Evolutionary conservation across 2,329 filamentous ascomycete species (phyloP).

Genomic region (Pseudogymnoascus sp.): DNA sequence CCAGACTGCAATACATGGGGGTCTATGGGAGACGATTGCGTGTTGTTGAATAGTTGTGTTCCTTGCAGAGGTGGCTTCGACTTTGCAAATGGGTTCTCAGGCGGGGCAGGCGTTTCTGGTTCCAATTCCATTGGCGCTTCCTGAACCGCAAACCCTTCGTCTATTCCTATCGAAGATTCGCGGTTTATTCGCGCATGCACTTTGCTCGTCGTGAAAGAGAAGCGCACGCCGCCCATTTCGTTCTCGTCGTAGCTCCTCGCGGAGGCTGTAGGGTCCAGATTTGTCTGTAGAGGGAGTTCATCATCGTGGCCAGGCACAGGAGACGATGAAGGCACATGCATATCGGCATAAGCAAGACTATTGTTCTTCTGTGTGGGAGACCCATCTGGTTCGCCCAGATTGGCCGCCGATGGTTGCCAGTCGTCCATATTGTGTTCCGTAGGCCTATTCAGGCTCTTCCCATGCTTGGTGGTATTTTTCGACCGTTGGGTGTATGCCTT

Average conservation of each 20-base stretch:
- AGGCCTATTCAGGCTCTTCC: background rate
- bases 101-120: background rate
- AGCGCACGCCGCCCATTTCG: background rate
- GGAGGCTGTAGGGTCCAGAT: background rate
- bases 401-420: background rate
- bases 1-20: background rate
- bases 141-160: background rate
- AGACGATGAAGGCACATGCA: background rate
- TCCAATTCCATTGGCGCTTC: background rate
- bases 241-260: slow-evolving; percentile 2
- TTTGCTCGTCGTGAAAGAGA: slow-evolving; percentile 4
- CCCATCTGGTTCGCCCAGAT: background rate
- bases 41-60: background rate
- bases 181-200: background rate
- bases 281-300: background rate
- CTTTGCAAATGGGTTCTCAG: slow-evolving; percentile 4
- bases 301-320: background rate
- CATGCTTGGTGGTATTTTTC: background rate
- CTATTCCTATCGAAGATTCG: slow-evolving; percentile 3
- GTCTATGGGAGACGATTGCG: slow-evolving; percentile 3
- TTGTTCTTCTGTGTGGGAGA: slow-evolving; percentile 4
- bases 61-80: background rate
- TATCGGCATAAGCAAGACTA: slow-evolving; percentile 1
- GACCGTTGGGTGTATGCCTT: background rate
- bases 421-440: background rate